phyloP scores from a whole-genome alignment of 2,329 filamentous ascomycete species.

The Ophiostoma sp. region DNA sequence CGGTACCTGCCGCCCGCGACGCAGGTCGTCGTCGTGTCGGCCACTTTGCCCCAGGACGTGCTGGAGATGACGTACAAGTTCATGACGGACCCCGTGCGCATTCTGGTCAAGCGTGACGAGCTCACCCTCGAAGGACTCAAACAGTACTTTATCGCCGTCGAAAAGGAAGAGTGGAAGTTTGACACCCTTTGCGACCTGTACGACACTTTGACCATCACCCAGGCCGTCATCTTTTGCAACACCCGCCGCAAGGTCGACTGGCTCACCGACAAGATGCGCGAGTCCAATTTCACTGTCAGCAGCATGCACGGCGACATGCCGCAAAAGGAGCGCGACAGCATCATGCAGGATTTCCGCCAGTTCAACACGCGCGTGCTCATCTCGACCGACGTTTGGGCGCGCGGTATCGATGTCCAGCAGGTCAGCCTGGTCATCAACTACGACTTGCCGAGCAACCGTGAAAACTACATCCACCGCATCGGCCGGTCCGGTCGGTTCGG shows the following conservation, averaged over 20 bases:
- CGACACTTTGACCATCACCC: constrained; percentile 96
- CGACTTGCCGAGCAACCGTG: constrained; percentile 94
- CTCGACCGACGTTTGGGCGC: constrained; percentile 95
- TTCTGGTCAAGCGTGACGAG: constrained; percentile 98
- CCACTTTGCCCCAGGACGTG: constrained; percentile 95
- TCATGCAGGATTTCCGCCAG: constrained; percentile 98
- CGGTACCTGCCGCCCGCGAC: constrained; percentile 94
- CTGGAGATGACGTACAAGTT: constrained; percentile 99
- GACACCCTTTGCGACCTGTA: constrained; percentile 98
- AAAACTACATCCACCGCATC: constrained; percentile 99
- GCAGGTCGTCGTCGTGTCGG: constrained; percentile 96
- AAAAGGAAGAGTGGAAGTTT: constrained; percentile 99
- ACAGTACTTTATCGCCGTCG: constrained; percentile 98
- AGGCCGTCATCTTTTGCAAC: constrained; percentile 99
- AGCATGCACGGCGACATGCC: constrained; percentile 99
- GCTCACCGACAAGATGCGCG: constrained; percentile 98
- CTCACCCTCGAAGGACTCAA: constrained; percentile 95
- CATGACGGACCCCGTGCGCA: constrained; percentile 97
- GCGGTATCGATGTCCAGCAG: constrained; percentile 98
- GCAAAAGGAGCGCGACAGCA: constrained; percentile 95
- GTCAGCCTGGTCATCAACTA: constrained; percentile 99
- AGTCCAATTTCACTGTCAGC: constrained; percentile 97
- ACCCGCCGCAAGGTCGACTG: constrained; percentile 98
- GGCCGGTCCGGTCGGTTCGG: constrained; percentile 94
- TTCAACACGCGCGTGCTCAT: constrained; percentile 95